Evolutionary conservation across 257 asterid species (phyloP).

Genomic region (Nicotiana paniculata): DNA sequence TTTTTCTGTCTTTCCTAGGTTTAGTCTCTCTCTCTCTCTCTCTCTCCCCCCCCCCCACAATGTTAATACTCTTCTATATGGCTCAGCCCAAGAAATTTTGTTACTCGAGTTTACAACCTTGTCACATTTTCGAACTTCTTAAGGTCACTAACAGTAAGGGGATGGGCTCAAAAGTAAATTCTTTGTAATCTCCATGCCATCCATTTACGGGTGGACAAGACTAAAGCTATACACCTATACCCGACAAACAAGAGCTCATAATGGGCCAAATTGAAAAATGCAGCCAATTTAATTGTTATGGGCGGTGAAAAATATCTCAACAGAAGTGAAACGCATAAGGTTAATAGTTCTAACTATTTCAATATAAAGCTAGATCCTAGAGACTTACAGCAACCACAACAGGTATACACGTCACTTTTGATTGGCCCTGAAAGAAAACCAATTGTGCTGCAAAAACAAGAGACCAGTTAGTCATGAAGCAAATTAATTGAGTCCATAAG

Average conservation of each 20-base stretch:
- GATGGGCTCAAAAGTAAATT: not conserved
- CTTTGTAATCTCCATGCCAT: not conserved
- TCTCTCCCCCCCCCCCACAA: not conserved
- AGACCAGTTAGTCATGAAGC: not conserved
- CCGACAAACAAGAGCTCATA: not conserved
- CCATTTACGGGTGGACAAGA: not conserved
- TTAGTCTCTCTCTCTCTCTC: not conserved
- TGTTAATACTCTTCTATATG: not conserved
- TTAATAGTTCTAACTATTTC: not conserved
- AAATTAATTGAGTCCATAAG: not conserved
- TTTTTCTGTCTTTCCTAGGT: not conserved
- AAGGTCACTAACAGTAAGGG: not conserved
- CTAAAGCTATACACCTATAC: not conserved
- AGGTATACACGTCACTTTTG: constrained; percentile 55
- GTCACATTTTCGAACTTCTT: not conserved
- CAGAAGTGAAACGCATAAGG: not conserved
- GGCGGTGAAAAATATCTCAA: not conserved
- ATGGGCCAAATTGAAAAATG: not conserved
- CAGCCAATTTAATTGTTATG: not conserved
- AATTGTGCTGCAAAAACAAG: constrained; percentile 54
- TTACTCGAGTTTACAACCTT: not conserved
- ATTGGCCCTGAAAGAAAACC: constrained; percentile 45
- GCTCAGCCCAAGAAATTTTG: not conserved
- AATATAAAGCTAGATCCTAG: not conserved
- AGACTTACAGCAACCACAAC: constrained; percentile 72